Evolutionary conservation across 345 rosid species (phyloP).

Genomic region (Hibiscus syriacus): DNA sequence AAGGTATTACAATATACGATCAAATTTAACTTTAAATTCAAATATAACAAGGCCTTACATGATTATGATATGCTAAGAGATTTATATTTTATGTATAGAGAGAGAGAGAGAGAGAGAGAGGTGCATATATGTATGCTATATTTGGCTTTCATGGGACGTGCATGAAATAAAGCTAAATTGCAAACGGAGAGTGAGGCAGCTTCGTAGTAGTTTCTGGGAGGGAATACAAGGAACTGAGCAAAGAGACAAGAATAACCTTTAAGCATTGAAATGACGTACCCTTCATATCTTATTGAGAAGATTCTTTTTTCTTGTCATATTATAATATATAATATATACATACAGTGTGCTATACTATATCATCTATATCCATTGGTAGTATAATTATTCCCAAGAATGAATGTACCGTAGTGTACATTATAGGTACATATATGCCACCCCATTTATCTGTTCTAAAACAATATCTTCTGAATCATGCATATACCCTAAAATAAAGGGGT

Average conservation of each 20-base stretch:
- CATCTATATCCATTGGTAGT: background rate
- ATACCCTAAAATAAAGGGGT: background rate
- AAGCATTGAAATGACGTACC: conserved; percentile 26
- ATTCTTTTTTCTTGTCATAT: conserved; percentile 10
- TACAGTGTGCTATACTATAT: conserved; percentile 1
- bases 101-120: conserved; percentile 15
- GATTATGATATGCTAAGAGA: too few species aligned
- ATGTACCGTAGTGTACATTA: background rate
- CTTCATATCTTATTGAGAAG: conserved; percentile 5
- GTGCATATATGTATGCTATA: conserved; percentile 21
- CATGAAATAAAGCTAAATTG: conserved; percentile 35
- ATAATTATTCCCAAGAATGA: conserved; percentile 9
- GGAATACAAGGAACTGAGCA: conserved; percentile 43
- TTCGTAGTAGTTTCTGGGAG: conserved; percentile 51
- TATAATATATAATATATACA: too few species aligned
- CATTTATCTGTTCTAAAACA: background rate
- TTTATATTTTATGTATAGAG: too few species aligned
- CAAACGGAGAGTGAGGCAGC: conserved; percentile 31
- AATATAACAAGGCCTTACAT: too few species aligned
- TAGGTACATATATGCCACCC: background rate
- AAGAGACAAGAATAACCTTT: conserved; percentile 59
- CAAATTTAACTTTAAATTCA: too few species aligned
- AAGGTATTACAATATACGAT: too few species aligned
- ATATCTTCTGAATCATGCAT: background rate
- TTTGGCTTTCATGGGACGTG: conserved; percentile 33